These are phyloP conservation scores for Massarina eburnea DNA, from an alignment of 2,329 filamentous ascomycete genomes.

Conservation along the genomic window DNA sequence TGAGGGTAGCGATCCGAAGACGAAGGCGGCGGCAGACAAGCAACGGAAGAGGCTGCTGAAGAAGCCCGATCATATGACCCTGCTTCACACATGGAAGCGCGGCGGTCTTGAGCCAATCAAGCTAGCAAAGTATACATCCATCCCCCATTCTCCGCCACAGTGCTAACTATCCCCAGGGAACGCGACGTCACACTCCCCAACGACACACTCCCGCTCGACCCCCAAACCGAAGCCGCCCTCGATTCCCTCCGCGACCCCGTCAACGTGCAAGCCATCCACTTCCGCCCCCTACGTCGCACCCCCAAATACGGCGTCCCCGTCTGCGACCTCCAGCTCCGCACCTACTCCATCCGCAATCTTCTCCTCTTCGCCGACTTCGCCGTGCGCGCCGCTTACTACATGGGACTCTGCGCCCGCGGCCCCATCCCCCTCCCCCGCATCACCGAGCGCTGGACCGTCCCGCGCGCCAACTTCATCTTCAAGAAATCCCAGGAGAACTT, in stretches of 20 bases:
- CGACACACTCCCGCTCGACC: conserved; percentile 28
- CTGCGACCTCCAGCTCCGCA: conserved; percentile 90
- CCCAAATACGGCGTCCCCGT: conserved; percentile 76
- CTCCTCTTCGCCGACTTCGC: conserved; percentile 96
- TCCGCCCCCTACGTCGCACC: conserved; percentile 77
- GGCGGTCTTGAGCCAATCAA: conserved; percentile 38
- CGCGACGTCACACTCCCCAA: conserved; percentile 34
- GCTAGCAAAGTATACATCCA: conserved; percentile 33
- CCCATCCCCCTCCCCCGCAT: conserved; percentile 84
- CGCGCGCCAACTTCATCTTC: conserved; percentile 84
- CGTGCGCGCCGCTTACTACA: conserved; percentile 90
- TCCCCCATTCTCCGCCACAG: background rate
- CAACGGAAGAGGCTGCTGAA: conserved; percentile 34
- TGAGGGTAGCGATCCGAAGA: conserved; percentile 29
- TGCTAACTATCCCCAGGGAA: conserved; percentile 20
- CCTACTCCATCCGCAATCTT: conserved; percentile 85
- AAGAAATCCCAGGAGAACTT: conserved; percentile 99
- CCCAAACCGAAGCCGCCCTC: conserved; percentile 32
- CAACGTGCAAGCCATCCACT: conserved; percentile 81
- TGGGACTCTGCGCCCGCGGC: conserved; percentile 81
- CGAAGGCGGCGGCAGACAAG: conserved; percentile 29
- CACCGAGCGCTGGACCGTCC: conserved; percentile 92
- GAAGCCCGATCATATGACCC: conserved; percentile 30
- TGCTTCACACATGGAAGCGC: conserved; percentile 36
- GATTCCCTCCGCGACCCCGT: conserved; percentile 57